phyloP scores from a whole-genome alignment of 768 basidiomycete genomes.

The Lactifluus subvellereus region DNA sequence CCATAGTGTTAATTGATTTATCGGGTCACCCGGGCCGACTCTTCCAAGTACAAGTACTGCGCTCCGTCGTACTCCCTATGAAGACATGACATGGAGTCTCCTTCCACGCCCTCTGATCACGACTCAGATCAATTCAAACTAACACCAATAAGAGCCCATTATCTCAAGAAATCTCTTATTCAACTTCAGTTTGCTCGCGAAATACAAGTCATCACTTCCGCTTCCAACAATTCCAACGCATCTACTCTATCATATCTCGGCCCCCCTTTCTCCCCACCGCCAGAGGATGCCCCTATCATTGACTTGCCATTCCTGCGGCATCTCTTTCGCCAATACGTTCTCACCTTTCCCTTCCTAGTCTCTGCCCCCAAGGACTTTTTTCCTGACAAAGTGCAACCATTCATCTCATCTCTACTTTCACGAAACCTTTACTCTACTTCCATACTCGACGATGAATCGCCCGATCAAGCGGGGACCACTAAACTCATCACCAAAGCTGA shows the following conservation, averaged over 20 bases:
- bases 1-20: slow-evolving; percentile 24
- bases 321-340: slow-evolving; percentile 86
- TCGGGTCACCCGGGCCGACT: slow-evolving; percentile 6
- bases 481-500: slow-evolving; percentile 75
- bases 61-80: neutral
- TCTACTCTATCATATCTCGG: slow-evolving; percentile 85
- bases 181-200: slow-evolving; percentile 82
- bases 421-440: slow-evolving; percentile 66
- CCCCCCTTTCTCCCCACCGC: slow-evolving; percentile 73
- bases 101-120: neutral
- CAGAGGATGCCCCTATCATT: slow-evolving; percentile 46
- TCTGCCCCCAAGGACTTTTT: slow-evolving; percentile 89
- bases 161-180: slow-evolving; percentile 94
- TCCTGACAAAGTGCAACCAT: slow-evolving; percentile 91
- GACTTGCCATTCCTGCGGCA: slow-evolving; percentile 88
- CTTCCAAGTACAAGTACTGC: neutral
- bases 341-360: slow-evolving; percentile 93
- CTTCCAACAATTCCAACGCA: slow-evolving; percentile 37
- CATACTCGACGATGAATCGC: slow-evolving; percentile 49
- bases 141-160: slow-evolving; percentile 89
- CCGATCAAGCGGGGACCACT: slow-evolving; percentile 50
- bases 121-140: slow-evolving; percentile 33
- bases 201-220: slow-evolving; percentile 57
- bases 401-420: slow-evolving; percentile 74
- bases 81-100: neutral